Evolutionary conservation across 345 rosid species (phyloP).

Genomic region (Ricinus communis): DNA sequence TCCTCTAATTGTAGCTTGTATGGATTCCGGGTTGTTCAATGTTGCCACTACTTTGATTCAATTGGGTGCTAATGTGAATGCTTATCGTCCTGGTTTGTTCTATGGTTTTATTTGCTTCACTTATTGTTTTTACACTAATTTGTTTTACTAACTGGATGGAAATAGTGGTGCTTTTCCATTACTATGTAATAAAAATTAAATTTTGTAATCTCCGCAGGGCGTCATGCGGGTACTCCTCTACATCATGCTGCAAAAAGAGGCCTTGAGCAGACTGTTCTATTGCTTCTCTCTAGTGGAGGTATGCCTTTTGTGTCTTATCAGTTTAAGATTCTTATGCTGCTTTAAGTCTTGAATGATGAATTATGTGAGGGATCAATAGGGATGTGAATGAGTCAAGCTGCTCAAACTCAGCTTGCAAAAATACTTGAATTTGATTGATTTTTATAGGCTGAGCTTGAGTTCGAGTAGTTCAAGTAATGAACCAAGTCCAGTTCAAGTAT

Average conservation of each 20-base stretch:
- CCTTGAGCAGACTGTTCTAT: constrained; percentile 60
- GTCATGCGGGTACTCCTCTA: constrained; percentile 82
- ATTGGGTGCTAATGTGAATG: constrained; percentile 63
- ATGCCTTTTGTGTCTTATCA: background rate
- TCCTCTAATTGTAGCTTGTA: constrained; percentile 45
- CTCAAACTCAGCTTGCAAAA: no score
- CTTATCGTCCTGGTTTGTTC: constrained; percentile 77
- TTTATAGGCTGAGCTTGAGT: no score
- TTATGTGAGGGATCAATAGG: background rate
- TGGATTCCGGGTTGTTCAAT: constrained; percentile 23
- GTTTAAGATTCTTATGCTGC: constrained; percentile 10
- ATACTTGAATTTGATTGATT: no score
- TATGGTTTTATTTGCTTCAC: background rate
- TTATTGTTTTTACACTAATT: background rate
- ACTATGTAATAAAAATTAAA: background rate
- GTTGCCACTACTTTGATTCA: constrained; percentile 32
- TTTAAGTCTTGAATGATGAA: background rate
- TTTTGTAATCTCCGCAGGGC: constrained; percentile 40
- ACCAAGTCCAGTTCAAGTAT: background rate
- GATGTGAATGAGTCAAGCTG: background rate
- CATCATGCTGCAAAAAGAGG: constrained; percentile 98
- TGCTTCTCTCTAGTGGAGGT: constrained; percentile 78
- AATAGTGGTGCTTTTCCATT: background rate
- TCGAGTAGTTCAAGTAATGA: no score
- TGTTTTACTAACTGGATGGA: background rate